Base-by-base conservation (phyloP, 352 stramenopile species). In the Pythium monospermum region DNA sequence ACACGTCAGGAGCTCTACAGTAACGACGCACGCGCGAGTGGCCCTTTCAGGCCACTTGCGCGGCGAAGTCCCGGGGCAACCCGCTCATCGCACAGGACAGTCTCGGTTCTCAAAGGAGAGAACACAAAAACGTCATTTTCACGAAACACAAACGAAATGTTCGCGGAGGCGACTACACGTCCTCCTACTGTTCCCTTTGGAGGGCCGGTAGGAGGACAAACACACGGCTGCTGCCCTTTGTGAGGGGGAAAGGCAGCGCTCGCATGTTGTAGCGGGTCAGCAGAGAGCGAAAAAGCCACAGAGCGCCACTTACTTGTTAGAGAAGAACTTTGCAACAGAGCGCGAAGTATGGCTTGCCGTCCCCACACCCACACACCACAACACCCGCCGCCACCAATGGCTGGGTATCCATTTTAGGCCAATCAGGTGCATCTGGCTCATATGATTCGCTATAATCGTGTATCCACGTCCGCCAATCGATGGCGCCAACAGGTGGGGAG, bases 291-390 rank as follows among this genome's bases (percentile, higher is more conserved):
- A 53, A 26, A 57, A 63, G n/a, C n/a, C 19, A 65, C 8, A 57
- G 41, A 33, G 11, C 59, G 33, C 40, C 50, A 91, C 81, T 70
- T 91, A 91, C 81, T 89, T 91, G 73, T 69, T 76, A 63, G 73
- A 85, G 77, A 86, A 71, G 71, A 82, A 84, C 75, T 87, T 85
- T 87, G 81, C 81, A 91, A 91, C 81, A 89, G 85, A 36, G 25
- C n/a, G 35, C 5, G 27, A n/a, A 7, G 4, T 8, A 18, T 7
- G n/a, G 38, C 30, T 8, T 13, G 30, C 30, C 30, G 7, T 35
- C 30, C 30, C 8, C 30, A 35, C 30, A 13, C 13, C 7, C 30
- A 13, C n/a, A n/a, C n/a, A n/a, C n/a, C n/a, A n/a, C 30, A 35
- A 35, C 8, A 13, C 26, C 18, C 27, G n/a, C 21, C 3, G 36